These are phyloP conservation scores for Eremomyces bilateralis DNA, from an alignment of 495 filamentous ascomycete species.

Conservation along the genomic window DNA sequence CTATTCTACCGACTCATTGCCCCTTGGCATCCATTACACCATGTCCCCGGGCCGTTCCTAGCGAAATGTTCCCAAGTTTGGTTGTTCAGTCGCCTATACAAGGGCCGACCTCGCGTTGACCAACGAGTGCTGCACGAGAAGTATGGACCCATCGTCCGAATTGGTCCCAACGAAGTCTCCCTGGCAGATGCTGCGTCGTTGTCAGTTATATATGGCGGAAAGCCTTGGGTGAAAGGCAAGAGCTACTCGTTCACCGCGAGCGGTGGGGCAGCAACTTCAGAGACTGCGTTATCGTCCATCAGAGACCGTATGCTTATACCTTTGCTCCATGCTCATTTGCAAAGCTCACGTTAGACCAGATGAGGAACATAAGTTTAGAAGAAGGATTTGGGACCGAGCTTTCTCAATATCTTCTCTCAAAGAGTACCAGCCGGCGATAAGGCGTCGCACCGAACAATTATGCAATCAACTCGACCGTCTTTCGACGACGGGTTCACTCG, in stretches of 20 bases:
- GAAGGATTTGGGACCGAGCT: not conserved
- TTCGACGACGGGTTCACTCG: not conserved
- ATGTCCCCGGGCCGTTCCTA: not conserved
- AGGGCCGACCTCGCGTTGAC: not conserved
- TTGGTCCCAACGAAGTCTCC: constrained; percentile 1
- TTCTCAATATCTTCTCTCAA: not conserved
- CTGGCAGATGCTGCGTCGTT: not conserved
- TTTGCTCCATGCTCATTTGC: not conserved
- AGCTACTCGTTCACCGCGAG: not conserved
- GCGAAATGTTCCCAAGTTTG: not conserved
- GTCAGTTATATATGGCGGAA: not conserved
- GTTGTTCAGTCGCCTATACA: not conserved
- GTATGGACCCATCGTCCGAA: constrained; percentile 1
- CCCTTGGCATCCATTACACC: not conserved
- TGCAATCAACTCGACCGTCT: not conserved
- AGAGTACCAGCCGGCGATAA: not conserved
- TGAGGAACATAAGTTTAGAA: not conserved
- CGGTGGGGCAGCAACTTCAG: not conserved
- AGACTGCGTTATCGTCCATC: not conserved
- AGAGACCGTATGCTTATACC: not conserved
- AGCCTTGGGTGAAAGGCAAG: not conserved
- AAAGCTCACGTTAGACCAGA: not conserved
- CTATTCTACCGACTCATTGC: not conserved
- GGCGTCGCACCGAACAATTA: not conserved
- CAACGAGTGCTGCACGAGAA: not conserved